Evolutionary conservation across 306 rosid species (phyloP), one percentile per base, ranked within the genome.

Genomic region (Medicago lupulina): DNA sequence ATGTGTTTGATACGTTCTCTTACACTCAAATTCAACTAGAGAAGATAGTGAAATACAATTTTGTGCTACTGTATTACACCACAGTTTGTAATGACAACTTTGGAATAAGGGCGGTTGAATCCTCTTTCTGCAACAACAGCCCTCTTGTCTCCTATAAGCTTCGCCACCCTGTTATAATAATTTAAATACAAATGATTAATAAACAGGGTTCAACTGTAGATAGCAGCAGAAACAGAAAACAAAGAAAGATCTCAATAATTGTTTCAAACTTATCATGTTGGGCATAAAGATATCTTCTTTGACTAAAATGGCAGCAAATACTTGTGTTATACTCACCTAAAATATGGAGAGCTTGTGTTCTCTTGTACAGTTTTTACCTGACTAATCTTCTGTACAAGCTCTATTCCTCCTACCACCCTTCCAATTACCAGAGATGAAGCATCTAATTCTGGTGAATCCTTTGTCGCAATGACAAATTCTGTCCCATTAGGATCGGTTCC

Each of bases 61-160:
- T 17, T 31, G 18, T 69, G 67, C 55, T 79, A 81, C 69, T 80
- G 82, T 72, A 77, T 62, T 82, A 87, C 63, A 75, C 96, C 96
- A 17, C 90, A 89, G 80, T 88, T 91, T 70, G 88, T 91, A 68
- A 91, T 83, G 1, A 86, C 38, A 34, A 89, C 88, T 83, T 88
- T 89, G 0, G 97, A 85, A 55, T 89, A 89, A 76, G 97, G 96
- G 28, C 92, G 93, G 83, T 93, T 91, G 87, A 91, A 91, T 50
- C 97, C 97, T 82, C 96, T 86, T 85, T 93, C 95, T 59, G 96
- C 96, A 55, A 88, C 96, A 16, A 93, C 88, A 25, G 91, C 98
- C 79, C 90, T 84, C 82, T 90, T 93, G 77, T 93, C 98, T 23
- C 98, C 98, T 46, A 93, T 89, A 40, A 89, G 84, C 93, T 90